Evolutionary conservation across 495 filamentous ascomycete species (phyloP).

Genomic region (Penicillium argentinense): DNA sequence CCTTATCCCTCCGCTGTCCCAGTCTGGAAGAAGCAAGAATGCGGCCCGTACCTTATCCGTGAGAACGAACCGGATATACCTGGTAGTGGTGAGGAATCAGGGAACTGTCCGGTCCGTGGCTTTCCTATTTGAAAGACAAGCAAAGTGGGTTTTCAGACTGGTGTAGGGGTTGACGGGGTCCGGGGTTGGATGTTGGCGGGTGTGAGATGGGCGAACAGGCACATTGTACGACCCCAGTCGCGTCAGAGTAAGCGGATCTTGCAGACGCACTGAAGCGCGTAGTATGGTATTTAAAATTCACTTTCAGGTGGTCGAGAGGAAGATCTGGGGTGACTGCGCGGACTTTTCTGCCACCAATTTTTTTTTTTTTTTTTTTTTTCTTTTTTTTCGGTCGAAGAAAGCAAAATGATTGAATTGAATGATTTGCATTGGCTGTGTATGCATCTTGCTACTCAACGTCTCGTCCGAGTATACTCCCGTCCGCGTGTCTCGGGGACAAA

Average conservation of each 20-base stretch:
- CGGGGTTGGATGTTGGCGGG: constrained; percentile 21
- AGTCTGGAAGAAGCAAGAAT: not conserved
- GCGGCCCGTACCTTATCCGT: not conserved
- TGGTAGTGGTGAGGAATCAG: no score
- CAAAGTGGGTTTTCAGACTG: no score
- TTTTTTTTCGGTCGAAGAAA: no score
- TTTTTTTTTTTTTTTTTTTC: not conserved
- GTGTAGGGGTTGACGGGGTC: constrained; percentile 16
- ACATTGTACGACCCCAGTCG: constrained; percentile 21
- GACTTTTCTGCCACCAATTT: no score
- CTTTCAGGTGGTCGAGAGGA: not conserved
- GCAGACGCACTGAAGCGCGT: constrained; percentile 8
- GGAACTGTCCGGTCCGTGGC: no score
- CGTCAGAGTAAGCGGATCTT: constrained; percentile 3
- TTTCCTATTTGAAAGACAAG: no score
- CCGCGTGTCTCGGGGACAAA: constrained; percentile 5
- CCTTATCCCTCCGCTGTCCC: not conserved
- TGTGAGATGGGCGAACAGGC: constrained; percentile 14
- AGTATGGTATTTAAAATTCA: not conserved
- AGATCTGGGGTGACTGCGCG: not conserved
- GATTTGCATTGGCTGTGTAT: no score
- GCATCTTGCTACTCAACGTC: no score
- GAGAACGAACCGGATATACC: not conserved
- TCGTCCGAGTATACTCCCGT: constrained; percentile 1
- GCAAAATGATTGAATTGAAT: no score